A percentile compares a stretch with the other conserved stretches of the same genome.
These are phyloP conservation scores for Shiraia sp. DNA, from an alignment of 2,329 filamentous ascomycete species.

Conservation along the genomic window DNA sequence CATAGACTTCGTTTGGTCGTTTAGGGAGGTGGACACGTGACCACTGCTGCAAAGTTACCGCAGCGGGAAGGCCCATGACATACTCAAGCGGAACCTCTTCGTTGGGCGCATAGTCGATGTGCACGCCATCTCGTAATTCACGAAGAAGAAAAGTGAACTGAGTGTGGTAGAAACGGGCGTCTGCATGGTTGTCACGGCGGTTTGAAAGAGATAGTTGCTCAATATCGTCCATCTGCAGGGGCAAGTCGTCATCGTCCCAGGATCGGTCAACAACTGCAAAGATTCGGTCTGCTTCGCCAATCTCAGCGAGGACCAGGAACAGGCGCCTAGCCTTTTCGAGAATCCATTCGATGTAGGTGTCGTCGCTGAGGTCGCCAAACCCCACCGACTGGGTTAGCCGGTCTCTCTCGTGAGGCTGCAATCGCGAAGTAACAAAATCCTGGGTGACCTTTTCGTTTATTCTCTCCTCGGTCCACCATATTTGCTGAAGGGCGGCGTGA, in stretches of 20 bases:
- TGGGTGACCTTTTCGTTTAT: conserved; percentile 72
- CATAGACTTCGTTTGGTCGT: conserved; percentile 60
- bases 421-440: conserved; percentile 67
- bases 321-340: conserved; percentile 68
- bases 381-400: conserved; percentile 65
- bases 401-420: conserved; percentile 65
- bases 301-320: conserved; percentile 71
- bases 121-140: conserved; percentile 62
- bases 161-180: conserved; percentile 69
- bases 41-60: conserved; percentile 52
- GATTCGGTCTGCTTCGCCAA: conserved; percentile 72
- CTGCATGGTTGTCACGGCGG: conserved; percentile 63
- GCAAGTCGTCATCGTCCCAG: conserved; percentile 77
- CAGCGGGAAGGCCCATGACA: conserved; percentile 61
- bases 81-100: conserved; percentile 72
- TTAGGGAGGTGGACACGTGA: conserved; percentile 69
- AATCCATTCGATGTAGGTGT: conserved; percentile 81
- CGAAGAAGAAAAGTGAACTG: conserved; percentile 74
- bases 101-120: conserved; percentile 66
- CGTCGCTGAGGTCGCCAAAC: conserved; percentile 71
- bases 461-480: conserved; percentile 73
- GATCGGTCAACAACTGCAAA: conserved; percentile 75
- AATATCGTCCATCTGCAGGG: conserved; percentile 68
- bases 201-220: conserved; percentile 65
- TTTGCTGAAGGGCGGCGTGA: conserved; percentile 52